Evolutionary conservation across 2,329 filamentous ascomycete genomes (phyloP), one percentile per base, ranked within the genome.

Genomic region (Aspergillus niger): DNA sequence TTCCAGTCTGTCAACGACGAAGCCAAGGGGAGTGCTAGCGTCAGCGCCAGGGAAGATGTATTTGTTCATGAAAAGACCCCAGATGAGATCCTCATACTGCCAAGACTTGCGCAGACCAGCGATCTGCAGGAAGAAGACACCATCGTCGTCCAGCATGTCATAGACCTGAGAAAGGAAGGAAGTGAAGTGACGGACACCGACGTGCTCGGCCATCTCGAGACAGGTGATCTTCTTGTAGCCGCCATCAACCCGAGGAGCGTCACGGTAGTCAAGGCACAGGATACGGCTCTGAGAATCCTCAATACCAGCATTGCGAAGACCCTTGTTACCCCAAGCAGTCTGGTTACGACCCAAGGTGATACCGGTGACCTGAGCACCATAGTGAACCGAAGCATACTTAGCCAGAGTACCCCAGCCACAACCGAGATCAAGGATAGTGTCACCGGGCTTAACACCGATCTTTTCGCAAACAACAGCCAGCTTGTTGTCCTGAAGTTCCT

Each of bases 31-130:
- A 60, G 92, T 96, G 47, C 91, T 96, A 55, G 95, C 95, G 75
- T 98, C 95, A 55, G 95, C 95, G 75, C 95, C 95, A 36, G 93
- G 95, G 86, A 98, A 98, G 77, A 98, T 85, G 80, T 98, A 97
- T 83, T 97, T 97, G 89, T 98, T 98, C 92, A 98, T 96, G 86
- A 97, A 98, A 50, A 98, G 85, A 76, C 95, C 95, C 95, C 95
- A 98, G 77, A 94, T 91, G 55, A 97, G 86, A 80, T 98, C 94
- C 83, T 98, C 93, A 74, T 97, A 98, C 79, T 98, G 95, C 95
- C 95, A 98, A 65, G 85, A 83, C 83, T 96, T 96, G 70, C 95
- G 90, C 63, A 99, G 86, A 80, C 95, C 95, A 70, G 94, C 92
- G 70, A 96, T 92, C 79, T 98, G 95, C 63, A 98, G 85, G 86